These are phyloP conservation scores for Fistulinella prunicolor DNA, from an alignment of 768 basidiomycete genomes.

Conservation along the genomic window DNA sequence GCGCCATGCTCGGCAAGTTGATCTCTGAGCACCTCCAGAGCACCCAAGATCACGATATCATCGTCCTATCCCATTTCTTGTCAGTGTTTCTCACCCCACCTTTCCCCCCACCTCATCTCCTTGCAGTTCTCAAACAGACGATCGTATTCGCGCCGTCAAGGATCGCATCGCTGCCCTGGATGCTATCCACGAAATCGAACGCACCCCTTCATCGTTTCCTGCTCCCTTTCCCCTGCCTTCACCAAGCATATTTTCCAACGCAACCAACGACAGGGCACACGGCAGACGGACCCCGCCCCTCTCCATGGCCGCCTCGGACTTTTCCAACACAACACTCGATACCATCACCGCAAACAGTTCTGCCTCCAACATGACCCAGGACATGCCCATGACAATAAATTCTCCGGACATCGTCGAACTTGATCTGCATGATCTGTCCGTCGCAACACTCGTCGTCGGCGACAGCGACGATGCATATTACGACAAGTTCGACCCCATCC, in stretches of 20 bases:
- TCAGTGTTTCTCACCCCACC: constrained; percentile 15
- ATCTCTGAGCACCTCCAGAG: constrained; percentile 27
- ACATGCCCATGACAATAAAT: constrained; percentile 4
- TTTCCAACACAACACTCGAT: constrained; percentile 14
- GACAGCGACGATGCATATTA: constrained; percentile 50
- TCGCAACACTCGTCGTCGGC: constrained; percentile 19
- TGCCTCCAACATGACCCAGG: not conserved
- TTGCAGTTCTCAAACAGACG: constrained; percentile 34
- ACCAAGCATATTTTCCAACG: not conserved
- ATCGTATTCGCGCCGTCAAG: constrained; percentile 40
- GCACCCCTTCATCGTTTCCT: not conserved
- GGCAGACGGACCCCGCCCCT: constrained; percentile 10
- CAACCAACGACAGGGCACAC: too few species aligned
- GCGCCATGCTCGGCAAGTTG: constrained; percentile 19
- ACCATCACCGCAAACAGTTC: not conserved
- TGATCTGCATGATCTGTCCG: constrained; percentile 21
- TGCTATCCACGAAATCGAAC: not conserved
- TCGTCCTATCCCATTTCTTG: constrained; percentile 41
- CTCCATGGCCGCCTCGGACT: constrained; percentile 16
- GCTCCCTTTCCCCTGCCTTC: constrained; percentile 3
- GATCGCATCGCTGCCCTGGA: constrained; percentile 28
- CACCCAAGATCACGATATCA: constrained; percentile 33
- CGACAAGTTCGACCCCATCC: constrained; percentile 39
- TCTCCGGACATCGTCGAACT: constrained; percentile 17
- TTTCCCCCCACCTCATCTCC: not conserved